A percentile compares a stretch with the other conserved stretches of the same genome.
phyloP scores from a whole-genome alignment of 495 filamentous ascomycete genomes.

The Jackrogersella minutella region DNA sequence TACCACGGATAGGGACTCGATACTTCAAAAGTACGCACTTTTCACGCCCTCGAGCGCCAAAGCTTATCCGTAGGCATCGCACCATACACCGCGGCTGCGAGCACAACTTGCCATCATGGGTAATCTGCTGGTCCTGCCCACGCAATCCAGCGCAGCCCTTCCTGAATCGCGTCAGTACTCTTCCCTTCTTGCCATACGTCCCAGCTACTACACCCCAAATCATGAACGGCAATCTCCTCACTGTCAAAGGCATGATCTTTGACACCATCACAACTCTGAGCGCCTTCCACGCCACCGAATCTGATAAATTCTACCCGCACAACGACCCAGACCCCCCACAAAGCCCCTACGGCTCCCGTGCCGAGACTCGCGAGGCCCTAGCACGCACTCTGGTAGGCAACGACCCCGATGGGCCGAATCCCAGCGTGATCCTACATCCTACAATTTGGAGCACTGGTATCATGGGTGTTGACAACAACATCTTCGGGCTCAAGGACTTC shows the following conservation, averaged over 20 bases:
- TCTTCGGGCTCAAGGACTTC: conserved; percentile 33
- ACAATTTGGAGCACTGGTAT: conserved; percentile 13
- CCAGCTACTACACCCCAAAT: not conserved
- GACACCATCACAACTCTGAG: conserved; percentile 12
- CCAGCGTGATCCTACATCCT: not conserved
- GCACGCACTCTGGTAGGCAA: conserved; percentile 6
- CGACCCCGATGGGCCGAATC: not conserved
- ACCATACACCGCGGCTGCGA: conserved; percentile 21
- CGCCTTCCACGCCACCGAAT: conserved; percentile 31
- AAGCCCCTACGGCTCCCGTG: conserved; percentile 21
- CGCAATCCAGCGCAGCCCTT: conserved; percentile 27
- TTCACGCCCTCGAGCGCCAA: conserved; percentile 27
- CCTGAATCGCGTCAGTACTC: not conserved
- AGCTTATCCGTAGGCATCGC: conserved; percentile 17
- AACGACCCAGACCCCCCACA: not conserved
- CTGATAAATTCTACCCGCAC: conserved; percentile 12
- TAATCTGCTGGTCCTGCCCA: conserved; percentile 34
- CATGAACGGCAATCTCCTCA: conserved; percentile 2
- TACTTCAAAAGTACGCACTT: conserved; percentile 24
- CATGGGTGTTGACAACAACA: conserved; percentile 15
- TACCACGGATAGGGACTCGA: conserved; percentile 22
- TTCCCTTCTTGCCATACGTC: not conserved
- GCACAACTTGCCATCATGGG: conserved; percentile 26
- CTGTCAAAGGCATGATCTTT: conserved; percentile 16
- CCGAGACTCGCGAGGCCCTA: conserved; percentile 1